A percentile compares a stretch with the other conserved stretches of the same genome.
These are phyloP conservation scores for Phialemonium atrogriseum DNA, from an alignment of 2,329 filamentous ascomycete species.

Conservation along the genomic window DNA sequence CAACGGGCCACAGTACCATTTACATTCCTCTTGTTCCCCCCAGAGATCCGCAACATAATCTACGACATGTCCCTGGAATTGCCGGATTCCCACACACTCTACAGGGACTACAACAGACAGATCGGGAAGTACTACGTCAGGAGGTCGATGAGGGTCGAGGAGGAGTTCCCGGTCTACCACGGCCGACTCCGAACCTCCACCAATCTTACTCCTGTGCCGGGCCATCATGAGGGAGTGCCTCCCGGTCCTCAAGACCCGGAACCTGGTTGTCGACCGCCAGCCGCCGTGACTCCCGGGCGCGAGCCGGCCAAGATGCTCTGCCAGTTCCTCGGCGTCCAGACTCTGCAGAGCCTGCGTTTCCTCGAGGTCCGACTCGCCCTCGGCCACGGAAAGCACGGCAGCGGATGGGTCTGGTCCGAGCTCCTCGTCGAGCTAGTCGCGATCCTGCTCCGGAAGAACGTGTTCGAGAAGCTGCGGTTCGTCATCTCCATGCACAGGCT, in stretches of 20 bases:
- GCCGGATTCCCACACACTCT: conserved; percentile 20
- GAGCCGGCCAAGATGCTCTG: conserved; percentile 16
- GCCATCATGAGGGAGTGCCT: conserved; percentile 24
- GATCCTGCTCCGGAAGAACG: not conserved
- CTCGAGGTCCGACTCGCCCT: conserved; percentile 22
- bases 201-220: conserved; percentile 25
- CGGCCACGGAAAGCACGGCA: conserved; percentile 8
- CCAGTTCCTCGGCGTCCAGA: conserved; percentile 19
- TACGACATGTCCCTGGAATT: conserved; percentile 20
- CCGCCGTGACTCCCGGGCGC: conserved; percentile 23
- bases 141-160: not conserved
- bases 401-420: not conserved
- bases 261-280: conserved; percentile 24
- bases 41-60: conserved; percentile 26
- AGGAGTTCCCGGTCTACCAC: conserved; percentile 5
- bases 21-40: conserved; percentile 22
- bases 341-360: conserved; percentile 21
- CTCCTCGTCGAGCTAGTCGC: not conserved
- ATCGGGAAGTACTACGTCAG: conserved; percentile 7
- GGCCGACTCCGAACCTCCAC: conserved; percentile 17
- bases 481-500: too few species aligned
- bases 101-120: conserved; percentile 20
- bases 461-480: not conserved
- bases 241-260: conserved; percentile 14
- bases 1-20: too few species aligned